Evolutionary conservation across 2,329 filamentous ascomycete genomes (phyloP).

Genomic region (Drechslerella stenobrocha): DNA sequence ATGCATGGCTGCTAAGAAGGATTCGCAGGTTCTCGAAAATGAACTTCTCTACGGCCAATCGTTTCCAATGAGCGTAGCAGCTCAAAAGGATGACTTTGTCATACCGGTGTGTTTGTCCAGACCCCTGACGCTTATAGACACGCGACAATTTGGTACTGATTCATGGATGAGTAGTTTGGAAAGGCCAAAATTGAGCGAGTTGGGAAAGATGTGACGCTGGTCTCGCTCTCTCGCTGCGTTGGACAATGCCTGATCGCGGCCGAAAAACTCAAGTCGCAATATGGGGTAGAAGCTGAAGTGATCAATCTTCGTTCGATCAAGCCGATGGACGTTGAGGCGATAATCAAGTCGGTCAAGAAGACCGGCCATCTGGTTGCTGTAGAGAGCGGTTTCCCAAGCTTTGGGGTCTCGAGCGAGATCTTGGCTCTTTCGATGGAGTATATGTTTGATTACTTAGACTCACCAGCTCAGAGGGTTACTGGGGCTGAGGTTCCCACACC

Average conservation of each 20-base stretch:
- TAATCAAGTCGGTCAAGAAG: conserved; percentile 98
- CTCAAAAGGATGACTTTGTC: conserved; percentile 95
- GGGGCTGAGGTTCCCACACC: conserved; percentile 97
- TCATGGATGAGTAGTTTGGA: conserved; percentile 64
- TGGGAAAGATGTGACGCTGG: conserved; percentile 94
- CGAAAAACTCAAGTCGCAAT: conserved; percentile 90
- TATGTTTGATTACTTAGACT: conserved; percentile 94
- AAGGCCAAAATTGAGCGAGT: conserved; percentile 98
- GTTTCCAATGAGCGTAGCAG: conserved; percentile 94
- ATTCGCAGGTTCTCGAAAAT: conserved; percentile 69
- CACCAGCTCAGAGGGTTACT: conserved; percentile 88
- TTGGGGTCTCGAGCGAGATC: conserved; percentile 89
- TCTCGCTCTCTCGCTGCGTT: conserved; percentile 91
- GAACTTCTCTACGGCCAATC: conserved; percentile 83
- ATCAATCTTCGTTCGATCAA: conserved; percentile 98
- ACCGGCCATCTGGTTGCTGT: conserved; percentile 87
- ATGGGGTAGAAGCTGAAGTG: conserved; percentile 92
- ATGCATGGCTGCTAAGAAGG: neutral
- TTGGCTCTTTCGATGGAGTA: conserved; percentile 96
- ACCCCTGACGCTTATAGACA: conserved; percentile 53
- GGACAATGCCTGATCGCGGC: conserved; percentile 87
- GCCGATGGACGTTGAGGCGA: conserved; percentile 91
- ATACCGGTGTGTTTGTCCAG: conserved; percentile 62
- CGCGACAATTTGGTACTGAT: conserved; percentile 46
- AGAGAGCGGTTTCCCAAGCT: conserved; percentile 94